Evolutionary conservation across 1,284 basidiomycete species (phyloP).

Genomic region (Ceratobasidium sp.): DNA sequence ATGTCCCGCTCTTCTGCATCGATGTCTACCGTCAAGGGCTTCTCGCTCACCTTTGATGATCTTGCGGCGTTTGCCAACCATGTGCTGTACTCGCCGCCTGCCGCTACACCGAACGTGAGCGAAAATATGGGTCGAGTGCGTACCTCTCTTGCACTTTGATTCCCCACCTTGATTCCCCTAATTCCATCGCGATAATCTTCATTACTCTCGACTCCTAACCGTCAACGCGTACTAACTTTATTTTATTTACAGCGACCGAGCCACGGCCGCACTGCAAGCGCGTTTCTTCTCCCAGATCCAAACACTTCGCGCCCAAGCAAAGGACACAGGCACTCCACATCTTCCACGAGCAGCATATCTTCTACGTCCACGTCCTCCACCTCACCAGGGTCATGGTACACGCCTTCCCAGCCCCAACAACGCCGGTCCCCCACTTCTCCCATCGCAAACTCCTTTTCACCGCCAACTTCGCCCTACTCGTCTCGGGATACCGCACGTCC

Average conservation of each 20-base stretch:
- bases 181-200: too few species aligned
- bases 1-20: constrained; percentile 37
- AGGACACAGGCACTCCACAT: constrained; percentile 6
- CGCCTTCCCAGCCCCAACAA: too few species aligned
- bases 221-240: background rate
- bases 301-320: background rate
- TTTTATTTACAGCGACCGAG: constrained; percentile 2
- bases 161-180: too few species aligned
- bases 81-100: background rate
- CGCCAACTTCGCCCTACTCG: background rate
- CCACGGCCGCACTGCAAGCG: constrained; percentile 6
- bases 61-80: constrained; percentile 21
- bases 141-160: too few species aligned
- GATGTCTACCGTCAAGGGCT: constrained; percentile 23
- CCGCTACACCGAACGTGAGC: constrained; percentile 1
- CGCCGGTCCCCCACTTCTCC: background rate
- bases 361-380: too few species aligned
- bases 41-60: constrained; percentile 31
- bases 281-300: background rate
- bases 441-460: background rate
- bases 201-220: background rate
- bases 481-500: constrained; percentile 7
- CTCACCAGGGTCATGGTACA: too few species aligned
- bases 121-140: background rate
- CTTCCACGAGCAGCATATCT: constrained; percentile 25